Percentiles rank a stretch among this genome's conserved stretches.
Evolutionary conservation across 495 filamentous ascomycete genomes (phyloP).

Genomic region (Penicillium bovifimosum): DNA sequence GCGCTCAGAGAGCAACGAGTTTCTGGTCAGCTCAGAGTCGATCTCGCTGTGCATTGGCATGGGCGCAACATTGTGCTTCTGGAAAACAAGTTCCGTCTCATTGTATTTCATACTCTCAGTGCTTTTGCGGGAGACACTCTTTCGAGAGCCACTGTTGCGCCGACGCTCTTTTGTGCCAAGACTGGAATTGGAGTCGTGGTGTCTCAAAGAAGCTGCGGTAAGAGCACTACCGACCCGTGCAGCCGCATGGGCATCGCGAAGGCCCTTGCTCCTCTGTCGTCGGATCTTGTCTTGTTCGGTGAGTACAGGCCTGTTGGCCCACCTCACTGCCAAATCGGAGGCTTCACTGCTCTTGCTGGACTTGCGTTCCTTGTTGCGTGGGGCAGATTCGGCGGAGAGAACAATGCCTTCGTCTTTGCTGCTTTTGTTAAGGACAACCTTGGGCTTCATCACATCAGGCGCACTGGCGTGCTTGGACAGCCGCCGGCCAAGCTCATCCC

Average conservation of each 20-base stretch:
- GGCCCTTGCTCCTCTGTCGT: conserved; percentile 55
- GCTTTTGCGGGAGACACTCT: conserved; percentile 44
- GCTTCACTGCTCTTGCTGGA: conserved; percentile 40
- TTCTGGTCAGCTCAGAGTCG: conserved; percentile 79
- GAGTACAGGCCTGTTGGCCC: conserved; percentile 44
- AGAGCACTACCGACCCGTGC: conserved; percentile 52
- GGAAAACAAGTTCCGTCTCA: conserved; percentile 55
- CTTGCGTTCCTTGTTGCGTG: conserved; percentile 40
- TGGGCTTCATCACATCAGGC: conserved; percentile 61
- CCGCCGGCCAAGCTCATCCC: conserved; percentile 53
- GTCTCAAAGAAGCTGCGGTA: conserved; percentile 58
- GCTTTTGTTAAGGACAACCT: conserved; percentile 57
- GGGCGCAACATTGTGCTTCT: conserved; percentile 60
- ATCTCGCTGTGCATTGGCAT: conserved; percentile 85
- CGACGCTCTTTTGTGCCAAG: conserved; percentile 46
- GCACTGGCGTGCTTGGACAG: conserved; percentile 66
- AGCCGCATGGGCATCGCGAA: conserved; percentile 52
- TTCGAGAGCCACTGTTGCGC: conserved; percentile 23
- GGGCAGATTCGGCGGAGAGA: conserved; percentile 44
- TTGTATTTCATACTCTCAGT: conserved; percentile 51
- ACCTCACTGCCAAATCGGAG: conserved; percentile 42
- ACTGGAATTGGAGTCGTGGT: conserved; percentile 60
- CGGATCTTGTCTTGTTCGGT: conserved; percentile 49
- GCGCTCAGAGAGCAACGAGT: conserved; percentile 79
- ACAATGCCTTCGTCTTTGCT: conserved; percentile 55